Conservation (phyloP, 1,284 basidiomycete species). For the Fomitopsis pinicola region DNA sequence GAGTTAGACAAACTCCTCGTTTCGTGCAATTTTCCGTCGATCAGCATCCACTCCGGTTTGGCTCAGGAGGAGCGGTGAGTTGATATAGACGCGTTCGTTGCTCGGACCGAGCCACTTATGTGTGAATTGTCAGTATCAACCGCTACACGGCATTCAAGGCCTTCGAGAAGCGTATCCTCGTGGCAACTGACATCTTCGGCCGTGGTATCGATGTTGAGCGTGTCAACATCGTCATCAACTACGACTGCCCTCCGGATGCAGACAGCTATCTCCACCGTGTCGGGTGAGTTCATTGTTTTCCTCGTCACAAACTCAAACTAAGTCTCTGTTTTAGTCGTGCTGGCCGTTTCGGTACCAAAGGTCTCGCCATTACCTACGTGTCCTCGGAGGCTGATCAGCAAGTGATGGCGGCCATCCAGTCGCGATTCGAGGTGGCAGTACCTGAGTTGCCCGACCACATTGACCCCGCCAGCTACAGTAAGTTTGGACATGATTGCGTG, state of each 20-base stretch:
- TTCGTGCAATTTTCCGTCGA: conserved; percentile 98
- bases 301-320: neutral
- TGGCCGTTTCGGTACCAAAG: conserved; percentile 98
- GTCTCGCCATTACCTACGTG: conserved; percentile 98
- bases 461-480: conserved; percentile 85
- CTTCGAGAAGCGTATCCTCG: conserved; percentile 99
- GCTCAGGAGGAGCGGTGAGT: conserved; percentile 92
- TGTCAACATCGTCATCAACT: conserved; percentile 95
- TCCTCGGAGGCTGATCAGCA: conserved; percentile 89
- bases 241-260: conserved; percentile 94
- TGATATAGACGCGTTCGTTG: conserved; percentile 4
- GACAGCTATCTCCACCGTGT: conserved; percentile 99
- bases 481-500: conserved; percentile 28
- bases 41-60: conserved; percentile 94
- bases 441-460: conserved; percentile 92
- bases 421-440: conserved; percentile 90
- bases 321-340: conserved; percentile 65
- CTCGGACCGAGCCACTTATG: conserved; percentile 5
- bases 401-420: conserved; percentile 90
- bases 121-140: conserved; percentile 59
- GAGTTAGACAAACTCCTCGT: conserved; percentile 95
- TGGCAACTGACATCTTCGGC: conserved; percentile 96
- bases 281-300: conserved; percentile 52
- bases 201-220: conserved; percentile 98
- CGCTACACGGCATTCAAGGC: conserved; percentile 99